phyloP scores from a whole-genome alignment of 1,284 basidiomycete species.

The Apiotrichum siamense region DNA sequence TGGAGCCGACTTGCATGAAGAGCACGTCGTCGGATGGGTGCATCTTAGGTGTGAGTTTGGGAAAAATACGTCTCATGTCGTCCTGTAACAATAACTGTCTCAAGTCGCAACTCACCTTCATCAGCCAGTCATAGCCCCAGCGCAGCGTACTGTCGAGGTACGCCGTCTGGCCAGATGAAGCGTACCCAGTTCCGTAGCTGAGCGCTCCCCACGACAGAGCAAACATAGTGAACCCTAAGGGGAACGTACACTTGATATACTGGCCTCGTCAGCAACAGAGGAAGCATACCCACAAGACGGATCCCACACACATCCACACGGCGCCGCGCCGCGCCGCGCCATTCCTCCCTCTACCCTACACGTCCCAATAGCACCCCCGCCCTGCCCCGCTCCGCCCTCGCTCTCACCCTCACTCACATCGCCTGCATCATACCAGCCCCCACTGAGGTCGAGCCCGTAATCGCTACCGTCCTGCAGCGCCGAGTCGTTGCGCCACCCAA shows the following conservation, averaged over 20 bases:
- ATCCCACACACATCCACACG: no score
- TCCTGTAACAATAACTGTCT: neutral
- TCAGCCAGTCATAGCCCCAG: constrained; percentile 86
- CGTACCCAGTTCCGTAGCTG: constrained; percentile 76
- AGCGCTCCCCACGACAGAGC: constrained; percentile 81
- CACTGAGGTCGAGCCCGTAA: constrained; percentile 65
- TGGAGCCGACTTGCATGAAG: constrained; percentile 68
- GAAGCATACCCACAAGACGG: no score
- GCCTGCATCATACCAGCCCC: constrained; percentile 86
- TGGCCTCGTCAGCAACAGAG: constrained; percentile 9
- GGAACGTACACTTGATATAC: constrained; percentile 80
- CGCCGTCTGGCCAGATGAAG: constrained; percentile 71
- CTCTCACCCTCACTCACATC: constrained; percentile 28
- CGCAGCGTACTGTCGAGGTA: constrained; percentile 82
- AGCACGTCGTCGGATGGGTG: constrained; percentile 69
- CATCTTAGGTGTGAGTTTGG: constrained; percentile 53
- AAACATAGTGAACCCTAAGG: constrained; percentile 70
- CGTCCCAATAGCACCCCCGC: neutral
- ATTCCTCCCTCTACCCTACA: no score
- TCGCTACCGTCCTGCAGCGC: constrained; percentile 69
- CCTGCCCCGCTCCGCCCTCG: neutral
- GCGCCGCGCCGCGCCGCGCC: no score
- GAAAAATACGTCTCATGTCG: neutral
- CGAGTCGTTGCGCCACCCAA: constrained; percentile 80
- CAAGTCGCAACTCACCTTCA: constrained; percentile 69